Base-by-base conservation (phyloP, 441 rosid species). In the Cnidoscolus chayamansa region DNA sequence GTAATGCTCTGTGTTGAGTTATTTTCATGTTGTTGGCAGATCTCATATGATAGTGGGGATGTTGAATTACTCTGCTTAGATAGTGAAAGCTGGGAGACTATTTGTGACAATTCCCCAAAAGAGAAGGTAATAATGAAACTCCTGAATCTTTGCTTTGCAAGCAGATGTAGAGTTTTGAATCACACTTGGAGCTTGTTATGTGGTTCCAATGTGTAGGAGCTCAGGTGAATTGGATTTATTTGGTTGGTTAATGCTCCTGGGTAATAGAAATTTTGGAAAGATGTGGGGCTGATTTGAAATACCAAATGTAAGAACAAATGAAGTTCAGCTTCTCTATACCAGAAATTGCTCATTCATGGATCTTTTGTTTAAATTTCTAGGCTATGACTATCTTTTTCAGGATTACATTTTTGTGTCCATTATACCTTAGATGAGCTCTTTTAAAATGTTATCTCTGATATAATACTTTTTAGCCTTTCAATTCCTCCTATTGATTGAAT, bases 21-120 rank as follows among this genome's bases (percentile, higher is more conserved):
- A 15, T 69, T 72, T 17, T 35, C 17, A 3, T 59, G 48, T 64
- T 61, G 48, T 63, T 69, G 63, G 71, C 86, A 88, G 89, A 81
- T 86, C 66, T 78, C 79, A 71, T 79, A 78, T 72, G 87, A 85
- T 50, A 80, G 82, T 70, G 86, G 85, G 70, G 87, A 84, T 63
- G 82, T 78, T 69, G 86, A 85, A 60, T 72, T 86, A 67, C 79
- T 86, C 60, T 82, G 87, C 84, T 80, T 85, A 82, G 86, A 82
- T 59, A 74, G 87, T 76, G 89, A 83, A 78, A 84, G 82, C 80
- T 80, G 82, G 85, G 90, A 86, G 82, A 85, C 78, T 15, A 54
- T 76, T 60, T 73, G 76, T 63, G 83, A 80, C 60, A 79, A 71
- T 73, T 83, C 84, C 77, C 64, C 75, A 68, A 75, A 25, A 25